phyloP scores from a whole-genome alignment of 805 yeast genomes.

The Saturnispora sanitii region DNA sequence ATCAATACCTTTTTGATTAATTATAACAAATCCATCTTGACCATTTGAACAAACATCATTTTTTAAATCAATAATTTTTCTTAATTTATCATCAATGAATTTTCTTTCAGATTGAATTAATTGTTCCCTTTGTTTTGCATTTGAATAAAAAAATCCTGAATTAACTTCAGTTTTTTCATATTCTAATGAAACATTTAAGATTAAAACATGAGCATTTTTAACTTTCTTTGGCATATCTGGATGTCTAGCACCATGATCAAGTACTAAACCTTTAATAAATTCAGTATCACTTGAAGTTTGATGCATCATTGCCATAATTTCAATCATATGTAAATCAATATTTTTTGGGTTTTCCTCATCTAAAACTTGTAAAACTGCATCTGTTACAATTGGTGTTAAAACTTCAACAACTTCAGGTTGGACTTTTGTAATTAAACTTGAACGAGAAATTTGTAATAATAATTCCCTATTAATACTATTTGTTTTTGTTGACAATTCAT shows the following conservation, averaged over 20 bases:
- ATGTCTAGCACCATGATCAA: conserved; percentile 98
- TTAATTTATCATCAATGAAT: conserved; percentile 88
- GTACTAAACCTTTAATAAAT: conserved; percentile 78
- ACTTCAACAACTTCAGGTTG: conserved; percentile 65
- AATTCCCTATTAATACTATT: conserved; percentile 66
- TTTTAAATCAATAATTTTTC: conserved; percentile 85
- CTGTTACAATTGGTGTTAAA: conserved; percentile 90
- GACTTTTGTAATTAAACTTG: conserved; percentile 84
- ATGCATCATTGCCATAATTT: conserved; percentile 97
- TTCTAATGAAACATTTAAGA: conserved; percentile 87
- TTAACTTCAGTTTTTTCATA: conserved; percentile 97
- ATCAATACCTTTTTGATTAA: conserved; percentile 97
- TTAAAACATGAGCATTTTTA: conserved; percentile 74
- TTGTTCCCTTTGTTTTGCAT: conserved; percentile 93
- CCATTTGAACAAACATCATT: conserved; percentile 80
- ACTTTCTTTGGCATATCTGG: conserved; percentile 96
- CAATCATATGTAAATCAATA: conserved; percentile 93
- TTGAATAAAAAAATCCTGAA: conserved; percentile 87
- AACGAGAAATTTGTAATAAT: conserved; percentile 81
- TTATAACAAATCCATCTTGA: conserved; percentile 81
- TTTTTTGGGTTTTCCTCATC: conserved; percentile 29
- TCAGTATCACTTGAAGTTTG: conserved; percentile 75
- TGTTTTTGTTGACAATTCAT: conserved; percentile 27
- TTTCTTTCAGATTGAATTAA: conserved; percentile 87
- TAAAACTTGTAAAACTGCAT: conserved; percentile 79